phyloP scores from a whole-genome alignment of 2,329 filamentous ascomycete genomes.

The Trichoderma sp. region DNA sequence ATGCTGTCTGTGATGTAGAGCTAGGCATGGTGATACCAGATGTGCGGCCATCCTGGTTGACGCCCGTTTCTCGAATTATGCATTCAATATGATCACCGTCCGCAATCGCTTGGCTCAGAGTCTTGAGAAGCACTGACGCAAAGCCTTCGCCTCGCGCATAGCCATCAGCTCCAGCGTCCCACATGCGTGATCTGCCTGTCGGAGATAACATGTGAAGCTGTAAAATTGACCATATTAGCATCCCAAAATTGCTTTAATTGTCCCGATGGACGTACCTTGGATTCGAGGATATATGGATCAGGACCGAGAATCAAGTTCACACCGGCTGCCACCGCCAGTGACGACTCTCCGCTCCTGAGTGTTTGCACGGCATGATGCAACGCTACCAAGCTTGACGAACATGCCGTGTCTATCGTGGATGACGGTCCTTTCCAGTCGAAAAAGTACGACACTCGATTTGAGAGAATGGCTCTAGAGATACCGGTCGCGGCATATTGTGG shows the following conservation, averaged over 20 bases:
- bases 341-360: not conserved
- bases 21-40: not conserved
- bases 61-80: not conserved
- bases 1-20: not conserved
- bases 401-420: not conserved
- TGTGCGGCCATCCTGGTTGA: not conserved
- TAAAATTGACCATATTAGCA: not conserved
- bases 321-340: not conserved
- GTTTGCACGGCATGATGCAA: not conserved
- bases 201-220: constrained; percentile 34
- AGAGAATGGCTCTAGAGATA: not conserved
- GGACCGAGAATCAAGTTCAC: not conserved
- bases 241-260: not conserved
- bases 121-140: not conserved
- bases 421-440: not conserved
- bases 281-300: not conserved
- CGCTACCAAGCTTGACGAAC: not conserved
- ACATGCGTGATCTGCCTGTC: constrained; percentile 33
- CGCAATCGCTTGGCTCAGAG: not conserved
- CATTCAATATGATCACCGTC: not conserved
- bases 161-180: constrained; percentile 6
- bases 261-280: not conserved
- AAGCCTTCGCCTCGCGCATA: constrained; percentile 7
- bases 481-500: not conserved
- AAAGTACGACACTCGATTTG: not conserved